phyloP scores from a whole-genome alignment of 208 protist species.

The Acanthamoeba lenticulata region DNA sequence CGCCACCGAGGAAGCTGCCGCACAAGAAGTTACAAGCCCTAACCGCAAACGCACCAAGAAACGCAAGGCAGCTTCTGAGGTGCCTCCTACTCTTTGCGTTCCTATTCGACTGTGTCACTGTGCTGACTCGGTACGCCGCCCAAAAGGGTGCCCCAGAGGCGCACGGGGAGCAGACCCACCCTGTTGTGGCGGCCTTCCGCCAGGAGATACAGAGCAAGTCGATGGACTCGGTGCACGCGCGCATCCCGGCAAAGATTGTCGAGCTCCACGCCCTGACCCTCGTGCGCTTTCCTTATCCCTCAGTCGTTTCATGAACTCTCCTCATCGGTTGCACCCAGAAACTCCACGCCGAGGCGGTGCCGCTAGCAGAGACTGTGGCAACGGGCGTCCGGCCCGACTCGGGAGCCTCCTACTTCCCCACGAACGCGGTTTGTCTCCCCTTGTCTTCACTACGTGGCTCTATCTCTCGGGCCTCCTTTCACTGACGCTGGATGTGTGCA shows the following conservation, averaged over 20 bases:
- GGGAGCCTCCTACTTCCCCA: not conserved
- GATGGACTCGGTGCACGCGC: not conserved
- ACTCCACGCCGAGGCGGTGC: not conserved
- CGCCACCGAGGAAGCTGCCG: not conserved
- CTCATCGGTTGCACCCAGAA: not conserved
- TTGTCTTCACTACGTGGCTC: not conserved
- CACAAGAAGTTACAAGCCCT: not conserved
- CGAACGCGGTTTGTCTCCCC: not conserved
- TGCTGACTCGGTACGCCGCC: not conserved
- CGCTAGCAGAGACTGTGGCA: not conserved
- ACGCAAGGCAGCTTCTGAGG: not conserved
- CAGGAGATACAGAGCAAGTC: not conserved
- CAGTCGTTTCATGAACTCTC: not conserved
- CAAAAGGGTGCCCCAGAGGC: not conserved
- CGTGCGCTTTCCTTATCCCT: not conserved
- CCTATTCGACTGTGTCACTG: not conserved
- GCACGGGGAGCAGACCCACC: not conserved
- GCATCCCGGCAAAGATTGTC: slow-evolving; percentile 13
- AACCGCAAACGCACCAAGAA: no score
- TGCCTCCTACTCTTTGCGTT: not conserved
- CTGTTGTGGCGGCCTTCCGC: not conserved
- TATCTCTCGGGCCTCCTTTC: no score
- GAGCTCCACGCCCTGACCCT: not conserved
- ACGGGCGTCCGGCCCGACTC: not conserved
- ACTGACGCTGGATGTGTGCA: not conserved